Percentiles rank a stretch among this genome's conserved stretches.
Evolutionary conservation across 2,329 filamentous ascomycete species (phyloP).

Genomic region (Fusarium paranaense): DNA sequence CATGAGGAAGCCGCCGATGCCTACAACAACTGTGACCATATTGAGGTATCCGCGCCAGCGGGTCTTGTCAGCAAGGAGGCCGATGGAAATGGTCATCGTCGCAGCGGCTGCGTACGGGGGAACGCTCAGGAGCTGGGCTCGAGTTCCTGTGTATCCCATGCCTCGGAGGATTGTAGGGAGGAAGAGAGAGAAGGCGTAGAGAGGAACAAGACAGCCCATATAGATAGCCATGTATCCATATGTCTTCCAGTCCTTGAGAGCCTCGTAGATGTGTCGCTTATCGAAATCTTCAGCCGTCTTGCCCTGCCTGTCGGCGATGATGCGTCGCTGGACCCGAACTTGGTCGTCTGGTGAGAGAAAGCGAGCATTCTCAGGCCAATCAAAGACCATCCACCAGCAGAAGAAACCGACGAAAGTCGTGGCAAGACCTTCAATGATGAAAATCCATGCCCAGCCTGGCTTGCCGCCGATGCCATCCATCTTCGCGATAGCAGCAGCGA

Average conservation of each 20-base stretch:
- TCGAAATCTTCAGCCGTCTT: slow-evolving; percentile 77
- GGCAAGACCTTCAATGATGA: slow-evolving; percentile 74
- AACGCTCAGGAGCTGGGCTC: slow-evolving; percentile 68
- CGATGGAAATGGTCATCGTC: slow-evolving; percentile 70
- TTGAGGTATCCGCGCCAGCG: slow-evolving; percentile 74
- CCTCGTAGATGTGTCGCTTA: slow-evolving; percentile 75
- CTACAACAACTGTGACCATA: slow-evolving; percentile 70
- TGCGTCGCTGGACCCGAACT: slow-evolving; percentile 73
- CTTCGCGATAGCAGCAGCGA: slow-evolving; percentile 75
- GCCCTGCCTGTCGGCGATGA: slow-evolving; percentile 76
- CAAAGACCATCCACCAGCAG: slow-evolving; percentile 80
- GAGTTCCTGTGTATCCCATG: slow-evolving; percentile 50
- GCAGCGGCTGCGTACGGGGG: slow-evolving; percentile 72
- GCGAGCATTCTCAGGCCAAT: slow-evolving; percentile 79
- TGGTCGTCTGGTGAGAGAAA: slow-evolving; percentile 77
- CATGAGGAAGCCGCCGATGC: slow-evolving; percentile 75
- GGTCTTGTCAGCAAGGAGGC: slow-evolving; percentile 74
- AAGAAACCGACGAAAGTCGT: slow-evolving; percentile 74
- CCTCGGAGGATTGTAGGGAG: slow-evolving; percentile 66
- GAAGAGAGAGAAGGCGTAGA: slow-evolving; percentile 67
- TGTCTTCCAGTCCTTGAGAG: slow-evolving; percentile 83
- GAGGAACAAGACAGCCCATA: slow-evolving; percentile 60
- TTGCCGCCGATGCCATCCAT: slow-evolving; percentile 70
- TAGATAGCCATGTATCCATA: slow-evolving; percentile 61
- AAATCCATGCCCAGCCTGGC: slow-evolving; percentile 71